Evolutionary conservation across 2,329 filamentous ascomycete species (phyloP), one percentile per base, ranked within the genome.

Genomic region (Neofusicoccum sp.): DNA sequence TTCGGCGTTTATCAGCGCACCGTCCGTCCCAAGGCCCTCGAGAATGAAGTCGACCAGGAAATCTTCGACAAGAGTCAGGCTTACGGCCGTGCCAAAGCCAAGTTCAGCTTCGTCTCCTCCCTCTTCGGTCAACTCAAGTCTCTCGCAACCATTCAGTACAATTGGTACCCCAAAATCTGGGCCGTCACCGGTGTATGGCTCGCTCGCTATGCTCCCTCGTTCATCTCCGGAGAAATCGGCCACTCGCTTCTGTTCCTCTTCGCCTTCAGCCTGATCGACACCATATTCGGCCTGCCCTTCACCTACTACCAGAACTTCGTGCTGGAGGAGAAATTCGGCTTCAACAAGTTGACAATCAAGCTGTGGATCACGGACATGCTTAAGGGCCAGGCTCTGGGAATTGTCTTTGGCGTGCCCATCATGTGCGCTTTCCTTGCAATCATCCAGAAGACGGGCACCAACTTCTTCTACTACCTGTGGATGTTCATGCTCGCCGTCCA

Each of bases 391-490:
- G 84, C 91, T 69, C 85, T 99, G 64, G 87, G 89, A 58, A 84
- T 96, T 68, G 87, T 87, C 52, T 85, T 99, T 64, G 90, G 92
- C 65, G 88, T 92, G 58, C 95, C 96, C 0, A 89, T 99, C 69
- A 90, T 97, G 66, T 91, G 92, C 68, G 95, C 89, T 45, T 96
- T 99, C 83, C 85, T 98, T 72, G 87, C 91, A 76, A 99, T 99
- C 74, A 90, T 99, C 71, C 89, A 97, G 79, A 91, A 90, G 80
- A 97, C 96, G 11, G 95, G 95, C 68, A 91, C 90, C 74, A 87
- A 89, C 74, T 99, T 99, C 84, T 97, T 98, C 84, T 96, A 96
- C 81, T 99, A 97, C 77, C 87, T 99, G 63, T 99, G 94, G 93
- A 80, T 95, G 64, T 98, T 99, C 73, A 89, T 91, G 69, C 88